These are phyloP conservation scores for Taphrina populina DNA, from an alignment of 1,139 yeast genomes.

Conservation along the genomic window DNA sequence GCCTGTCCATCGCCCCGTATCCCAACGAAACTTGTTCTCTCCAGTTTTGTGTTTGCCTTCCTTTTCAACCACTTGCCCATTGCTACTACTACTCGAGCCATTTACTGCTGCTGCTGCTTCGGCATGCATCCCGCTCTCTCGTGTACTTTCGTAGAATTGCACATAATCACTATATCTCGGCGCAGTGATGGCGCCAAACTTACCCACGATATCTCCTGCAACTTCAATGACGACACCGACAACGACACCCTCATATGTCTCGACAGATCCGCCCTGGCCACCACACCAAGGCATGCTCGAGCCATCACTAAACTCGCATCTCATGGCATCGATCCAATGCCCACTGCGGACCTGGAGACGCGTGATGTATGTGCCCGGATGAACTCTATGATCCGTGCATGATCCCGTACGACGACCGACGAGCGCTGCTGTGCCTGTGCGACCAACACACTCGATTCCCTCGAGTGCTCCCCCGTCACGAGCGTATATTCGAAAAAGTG, in stretches of 20 bases:
- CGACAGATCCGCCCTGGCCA: constrained; percentile 3
- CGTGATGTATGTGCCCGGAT: background rate
- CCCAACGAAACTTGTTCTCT: constrained; percentile 5
- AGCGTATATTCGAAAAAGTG: constrained; percentile 1
- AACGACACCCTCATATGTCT: background rate
- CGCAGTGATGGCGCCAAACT: constrained; percentile 1
- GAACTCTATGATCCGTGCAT: background rate
- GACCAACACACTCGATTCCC: background rate
- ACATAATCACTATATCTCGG: background rate
- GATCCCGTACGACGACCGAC: constrained; percentile 7
- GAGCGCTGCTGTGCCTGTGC: background rate
- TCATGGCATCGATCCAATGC: constrained; percentile 14
- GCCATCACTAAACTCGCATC: background rate
- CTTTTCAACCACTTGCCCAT: background rate
- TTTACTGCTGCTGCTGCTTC: background rate
- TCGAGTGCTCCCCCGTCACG: background rate
- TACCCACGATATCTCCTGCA: background rate
- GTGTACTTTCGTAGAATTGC: background rate
- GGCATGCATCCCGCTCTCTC: constrained; percentile 7
- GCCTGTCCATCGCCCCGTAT: constrained; percentile 17
- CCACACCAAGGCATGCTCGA: background rate
- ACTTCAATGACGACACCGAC: background rate
- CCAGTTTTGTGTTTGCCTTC: background rate
- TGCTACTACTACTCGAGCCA: background rate
- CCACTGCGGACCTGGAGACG: background rate